Evolutionary conservation across 2,329 filamentous ascomycete genomes (phyloP).

Genomic region (Ceratocystis variospora): DNA sequence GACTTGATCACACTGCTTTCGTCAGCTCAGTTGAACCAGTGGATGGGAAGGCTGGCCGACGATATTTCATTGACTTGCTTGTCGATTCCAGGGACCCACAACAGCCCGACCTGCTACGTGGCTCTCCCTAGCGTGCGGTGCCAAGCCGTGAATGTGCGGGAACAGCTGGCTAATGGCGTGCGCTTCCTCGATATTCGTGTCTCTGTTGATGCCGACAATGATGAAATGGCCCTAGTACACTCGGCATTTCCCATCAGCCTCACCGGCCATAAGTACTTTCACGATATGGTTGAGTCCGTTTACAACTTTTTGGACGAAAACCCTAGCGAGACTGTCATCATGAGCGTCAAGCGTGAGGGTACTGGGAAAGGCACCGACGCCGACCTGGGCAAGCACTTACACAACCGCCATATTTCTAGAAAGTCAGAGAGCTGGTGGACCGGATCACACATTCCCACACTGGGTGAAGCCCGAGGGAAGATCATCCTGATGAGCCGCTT

Average conservation of each 20-base stretch:
- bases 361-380: slow-evolving; percentile 65
- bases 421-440: slow-evolving; percentile 60
- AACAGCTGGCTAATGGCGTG: slow-evolving; percentile 78
- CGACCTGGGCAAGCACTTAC: slow-evolving; percentile 61
- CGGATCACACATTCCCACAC: slow-evolving; percentile 57
- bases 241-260: slow-evolving; percentile 78
- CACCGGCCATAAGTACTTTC: slow-evolving; percentile 66
- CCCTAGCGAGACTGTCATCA: slow-evolving; percentile 67
- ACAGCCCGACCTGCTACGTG: slow-evolving; percentile 71
- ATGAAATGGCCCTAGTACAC: slow-evolving; percentile 72
- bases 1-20: slow-evolving; percentile 50
- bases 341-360: slow-evolving; percentile 86
- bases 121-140: slow-evolving; percentile 88
- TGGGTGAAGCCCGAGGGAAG: slow-evolving; percentile 68
- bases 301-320: slow-evolving; percentile 65
- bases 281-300: slow-evolving; percentile 54
- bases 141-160: slow-evolving; percentile 62
- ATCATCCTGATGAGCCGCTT: slow-evolving; percentile 79
- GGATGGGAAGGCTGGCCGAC: slow-evolving; percentile 70
- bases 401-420: slow-evolving; percentile 52
- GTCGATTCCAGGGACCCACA: slow-evolving; percentile 90
- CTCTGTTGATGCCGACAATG: slow-evolving; percentile 37
- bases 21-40: slow-evolving; percentile 52
- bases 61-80: slow-evolving; percentile 62
- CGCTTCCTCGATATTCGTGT: slow-evolving; percentile 91